phyloP scores from a whole-genome alignment of 1,139 yeast species.

The Candida sojae region DNA sequence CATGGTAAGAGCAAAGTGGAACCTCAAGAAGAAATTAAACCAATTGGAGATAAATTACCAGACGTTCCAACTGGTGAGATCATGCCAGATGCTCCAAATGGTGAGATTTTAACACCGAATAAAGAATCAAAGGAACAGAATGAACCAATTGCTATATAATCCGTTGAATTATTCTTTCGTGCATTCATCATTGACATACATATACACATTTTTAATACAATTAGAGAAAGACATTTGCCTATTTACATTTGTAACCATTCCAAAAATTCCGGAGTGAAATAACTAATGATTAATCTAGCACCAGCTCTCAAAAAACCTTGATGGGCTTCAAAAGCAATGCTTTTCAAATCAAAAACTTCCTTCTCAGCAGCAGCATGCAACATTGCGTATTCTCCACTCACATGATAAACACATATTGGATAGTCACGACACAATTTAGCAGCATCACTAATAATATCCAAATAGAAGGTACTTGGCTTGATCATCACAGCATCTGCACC shows the following conservation, averaged over 20 bases:
- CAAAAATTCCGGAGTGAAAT: constrained; percentile 93
- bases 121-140: constrained; percentile 15
- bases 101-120: constrained; percentile 5
- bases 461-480: constrained; percentile 95
- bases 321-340: constrained; percentile 90
- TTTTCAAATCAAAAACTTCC: constrained; percentile 85
- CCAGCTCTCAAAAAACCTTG: constrained; percentile 95
- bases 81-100: constrained; percentile 22
- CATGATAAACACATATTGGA: constrained; percentile 95
- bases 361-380: constrained; percentile 97
- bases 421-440: constrained; percentile 76
- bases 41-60: constrained; percentile 16
- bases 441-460: constrained; percentile 90
- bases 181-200: not conserved
- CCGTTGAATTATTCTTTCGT: not conserved
- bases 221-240: not conserved
- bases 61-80: constrained; percentile 19
- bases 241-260: constrained; percentile 68
- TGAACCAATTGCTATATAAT: constrained; percentile 18
- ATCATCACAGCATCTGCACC: constrained; percentile 96
- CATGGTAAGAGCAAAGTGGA: constrained; percentile 21
- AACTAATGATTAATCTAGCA: constrained; percentile 85
- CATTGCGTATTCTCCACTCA: constrained; percentile 98
- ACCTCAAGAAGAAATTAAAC: constrained; percentile 3
- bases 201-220: constrained; percentile 2